Evolutionary conservation across 192 early-diverging fungal species (phyloP).

Genomic region (Rhizophagus prolifer): DNA sequence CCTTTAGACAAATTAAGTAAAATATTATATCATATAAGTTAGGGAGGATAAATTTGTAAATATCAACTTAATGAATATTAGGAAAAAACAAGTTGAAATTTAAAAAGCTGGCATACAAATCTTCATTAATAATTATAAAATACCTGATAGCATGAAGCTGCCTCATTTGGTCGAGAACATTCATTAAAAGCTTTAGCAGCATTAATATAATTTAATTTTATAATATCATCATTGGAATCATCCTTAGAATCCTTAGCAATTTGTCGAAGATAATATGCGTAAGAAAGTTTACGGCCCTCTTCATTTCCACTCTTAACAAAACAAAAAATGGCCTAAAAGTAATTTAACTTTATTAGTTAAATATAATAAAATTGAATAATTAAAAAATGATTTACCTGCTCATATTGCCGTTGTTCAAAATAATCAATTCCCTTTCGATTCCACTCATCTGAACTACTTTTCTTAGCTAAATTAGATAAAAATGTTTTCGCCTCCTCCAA

Average conservation of each 20-base stretch:
- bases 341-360: neutral
- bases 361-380: neutral
- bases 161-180: conserved; percentile 6
- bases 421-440: conserved; percentile 1
- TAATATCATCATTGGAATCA: conserved; percentile 2
- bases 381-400: conserved; percentile 8
- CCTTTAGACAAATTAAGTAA: neutral
- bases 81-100: too few relatives aligned
- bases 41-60: neutral
- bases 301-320: conserved; percentile 19
- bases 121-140: too few relatives aligned
- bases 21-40: too few relatives aligned
- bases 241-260: conserved; percentile 7
- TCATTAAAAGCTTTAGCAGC: conserved; percentile 6
- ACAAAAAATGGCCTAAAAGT: conserved; percentile 21
- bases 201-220: neutral
- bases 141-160: conserved; percentile 16
- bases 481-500: too few relatives aligned
- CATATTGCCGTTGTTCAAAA: conserved; percentile 15
- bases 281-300: neutral
- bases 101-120: neutral
- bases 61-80: neutral
- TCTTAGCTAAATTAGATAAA: conserved; percentile 1
- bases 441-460: conserved; percentile 7
- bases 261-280: conserved; percentile 19